Evolutionary conservation across 2,329 filamentous ascomycete species (phyloP).

Genomic region (Fusarium sp.): DNA sequence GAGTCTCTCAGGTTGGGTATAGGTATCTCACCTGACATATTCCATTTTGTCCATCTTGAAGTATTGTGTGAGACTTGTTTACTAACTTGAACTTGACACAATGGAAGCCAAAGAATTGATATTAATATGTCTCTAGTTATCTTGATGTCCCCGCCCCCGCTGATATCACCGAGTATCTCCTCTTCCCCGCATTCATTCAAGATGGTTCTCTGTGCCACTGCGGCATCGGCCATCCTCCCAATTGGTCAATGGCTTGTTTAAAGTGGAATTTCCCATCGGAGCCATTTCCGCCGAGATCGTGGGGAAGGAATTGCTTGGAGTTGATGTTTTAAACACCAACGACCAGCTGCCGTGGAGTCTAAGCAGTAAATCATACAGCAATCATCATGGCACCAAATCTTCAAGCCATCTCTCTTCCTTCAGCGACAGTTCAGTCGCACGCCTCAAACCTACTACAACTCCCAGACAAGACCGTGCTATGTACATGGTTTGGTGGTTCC

Average conservation of each 20-base stretch:
- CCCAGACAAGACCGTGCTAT: constrained; percentile 54
- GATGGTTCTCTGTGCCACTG: not conserved
- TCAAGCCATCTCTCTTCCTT: constrained; percentile 46
- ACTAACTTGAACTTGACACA: fast-evolving
- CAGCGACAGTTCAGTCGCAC: constrained; percentile 56
- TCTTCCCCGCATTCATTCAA: constrained; percentile 18
- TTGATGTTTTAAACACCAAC: not conserved
- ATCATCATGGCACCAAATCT: constrained; percentile 17
- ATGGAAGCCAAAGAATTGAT: not conserved
- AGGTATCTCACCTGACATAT: constrained; percentile 28
- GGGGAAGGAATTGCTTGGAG: not conserved
- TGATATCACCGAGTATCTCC: constrained; percentile 15
- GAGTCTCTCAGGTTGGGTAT: fast-evolving
- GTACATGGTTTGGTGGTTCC: constrained; percentile 58
- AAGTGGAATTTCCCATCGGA: not conserved
- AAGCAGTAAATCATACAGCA: not conserved
- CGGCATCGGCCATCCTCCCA: constrained; percentile 23
- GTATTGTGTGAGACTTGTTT: not conserved
- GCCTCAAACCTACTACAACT: constrained; percentile 58
- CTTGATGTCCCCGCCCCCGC: not conserved
- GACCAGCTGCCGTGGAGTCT: not conserved
- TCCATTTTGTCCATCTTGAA: constrained; percentile 37
- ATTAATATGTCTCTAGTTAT: not conserved
- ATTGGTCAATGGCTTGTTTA: not conserved
- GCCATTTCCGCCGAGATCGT: constrained; percentile 11